These are phyloP conservation scores for Lomentospora prolificans DNA, from an alignment of 2,329 filamentous ascomycete species.

Conservation along the genomic window DNA sequence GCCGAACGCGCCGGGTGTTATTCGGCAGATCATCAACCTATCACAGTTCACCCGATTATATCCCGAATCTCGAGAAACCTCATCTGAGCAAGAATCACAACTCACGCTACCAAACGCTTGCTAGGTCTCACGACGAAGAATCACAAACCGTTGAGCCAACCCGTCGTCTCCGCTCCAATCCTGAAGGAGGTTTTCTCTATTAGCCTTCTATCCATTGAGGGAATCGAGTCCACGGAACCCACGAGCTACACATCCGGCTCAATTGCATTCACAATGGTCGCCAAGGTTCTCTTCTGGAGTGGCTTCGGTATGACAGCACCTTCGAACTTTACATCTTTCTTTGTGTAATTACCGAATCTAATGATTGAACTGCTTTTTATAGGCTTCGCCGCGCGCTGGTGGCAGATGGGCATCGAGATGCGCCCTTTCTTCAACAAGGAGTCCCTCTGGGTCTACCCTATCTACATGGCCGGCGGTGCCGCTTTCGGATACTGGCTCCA, in stretches of 20 bases:
- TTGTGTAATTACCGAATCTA: background rate
- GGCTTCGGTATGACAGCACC: slow-evolving; percentile 67
- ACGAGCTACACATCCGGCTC: background rate
- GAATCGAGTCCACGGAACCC: background rate
- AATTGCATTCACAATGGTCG: slow-evolving; percentile 39
- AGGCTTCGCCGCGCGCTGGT: slow-evolving; percentile 88
- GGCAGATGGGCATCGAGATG: slow-evolving; percentile 98
- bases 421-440: slow-evolving; percentile 80
- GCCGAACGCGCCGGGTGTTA: background rate
- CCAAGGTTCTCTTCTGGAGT: slow-evolving; percentile 69
- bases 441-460: slow-evolving; percentile 83
- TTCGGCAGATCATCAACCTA: background rate
- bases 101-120: background rate
- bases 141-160: background rate
- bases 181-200: background rate
- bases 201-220: background rate
- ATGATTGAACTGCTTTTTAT: background rate
- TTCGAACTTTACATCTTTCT: slow-evolving; percentile 10
- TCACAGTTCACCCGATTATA: background rate
- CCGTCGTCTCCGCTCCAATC: background rate
- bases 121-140: background rate
- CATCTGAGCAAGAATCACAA: slow-evolving; percentile 2
- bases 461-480: slow-evolving; percentile 76
- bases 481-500: slow-evolving; percentile 97
- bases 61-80: slow-evolving; percentile 6